Evolutionary conservation across 257 asterid genomes (phyloP).

Genomic region (Ilex aquifolium): DNA sequence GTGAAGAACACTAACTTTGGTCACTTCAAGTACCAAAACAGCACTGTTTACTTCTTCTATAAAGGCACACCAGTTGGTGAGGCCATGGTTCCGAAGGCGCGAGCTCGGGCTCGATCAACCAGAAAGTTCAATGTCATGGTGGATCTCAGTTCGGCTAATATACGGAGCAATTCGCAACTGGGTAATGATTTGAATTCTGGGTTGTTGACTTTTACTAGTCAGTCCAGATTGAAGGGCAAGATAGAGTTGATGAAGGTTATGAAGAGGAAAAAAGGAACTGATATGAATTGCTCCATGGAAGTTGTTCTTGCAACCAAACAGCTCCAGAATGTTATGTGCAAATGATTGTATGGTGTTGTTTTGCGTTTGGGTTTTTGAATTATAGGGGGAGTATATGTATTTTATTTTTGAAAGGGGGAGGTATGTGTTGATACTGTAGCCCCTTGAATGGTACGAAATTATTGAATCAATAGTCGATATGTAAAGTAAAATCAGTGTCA

Average conservation of each 20-base stretch:
- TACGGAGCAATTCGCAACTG: conserved; percentile 5
- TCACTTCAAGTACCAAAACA: conserved; percentile 20
- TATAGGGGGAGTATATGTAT: too few relatives aligned
- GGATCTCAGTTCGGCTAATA: conserved; percentile 14
- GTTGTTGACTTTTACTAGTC: conserved; percentile 18
- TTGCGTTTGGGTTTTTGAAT: too few relatives aligned
- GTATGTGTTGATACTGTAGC: too few relatives aligned
- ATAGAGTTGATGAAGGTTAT: conserved; percentile 27
- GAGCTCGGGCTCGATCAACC: conserved; percentile 21
- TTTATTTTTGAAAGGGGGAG: too few relatives aligned
- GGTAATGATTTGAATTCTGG: conserved; percentile 23
- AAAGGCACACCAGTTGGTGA: conserved; percentile 23
- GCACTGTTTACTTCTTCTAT: conserved; percentile 25
- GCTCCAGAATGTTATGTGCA: not conserved
- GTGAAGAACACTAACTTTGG: conserved; percentile 50
- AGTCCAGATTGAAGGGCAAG: conserved; percentile 32
- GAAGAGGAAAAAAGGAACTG: conserved; percentile 32
- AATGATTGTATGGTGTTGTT: not conserved
- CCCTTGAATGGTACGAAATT: too few relatives aligned
- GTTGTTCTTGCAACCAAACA: not conserved
- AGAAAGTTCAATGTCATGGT: conserved; percentile 14
- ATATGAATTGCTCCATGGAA: conserved; percentile 31
- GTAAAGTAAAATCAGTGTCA: too few relatives aligned
- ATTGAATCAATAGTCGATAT: too few relatives aligned
- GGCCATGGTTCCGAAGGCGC: conserved; percentile 9